Evolutionary conservation across 2,329 filamentous ascomycete genomes (phyloP).

Genomic region (Dactylellina leptospora): DNA sequence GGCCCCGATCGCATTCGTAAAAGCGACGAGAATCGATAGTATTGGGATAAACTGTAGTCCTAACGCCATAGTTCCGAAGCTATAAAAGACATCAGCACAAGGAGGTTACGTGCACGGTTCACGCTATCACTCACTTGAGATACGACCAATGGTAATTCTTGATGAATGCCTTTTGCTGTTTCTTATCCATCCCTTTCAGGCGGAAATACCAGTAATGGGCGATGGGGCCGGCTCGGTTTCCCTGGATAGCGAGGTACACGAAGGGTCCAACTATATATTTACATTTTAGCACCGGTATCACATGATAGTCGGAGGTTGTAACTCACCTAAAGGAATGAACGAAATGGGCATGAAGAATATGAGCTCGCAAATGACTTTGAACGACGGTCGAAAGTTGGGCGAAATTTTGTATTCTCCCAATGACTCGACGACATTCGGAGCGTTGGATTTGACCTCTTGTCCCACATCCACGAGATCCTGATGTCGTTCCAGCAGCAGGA

Average conservation of each 20-base stretch:
- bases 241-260: slow-evolving; percentile 49
- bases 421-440: slow-evolving; percentile 37
- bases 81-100: slow-evolving; percentile 55
- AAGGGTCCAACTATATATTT: slow-evolving; percentile 51
- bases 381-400: slow-evolving; percentile 55
- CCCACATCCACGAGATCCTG: slow-evolving; percentile 28
- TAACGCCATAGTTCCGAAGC: slow-evolving; percentile 85
- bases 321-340: slow-evolving; percentile 45
- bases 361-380: slow-evolving; percentile 55
- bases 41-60: slow-evolving; percentile 86
- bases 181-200: slow-evolving; percentile 76
- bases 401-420: slow-evolving; percentile 55
- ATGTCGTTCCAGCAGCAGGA: slow-evolving; percentile 38
- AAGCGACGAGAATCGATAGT: slow-evolving; percentile 90
- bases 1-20: slow-evolving; percentile 84
- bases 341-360: slow-evolving; percentile 61
- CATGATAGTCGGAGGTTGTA: background rate
- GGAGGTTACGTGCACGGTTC: background rate
- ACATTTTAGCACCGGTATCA: background rate
- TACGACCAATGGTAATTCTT: slow-evolving; percentile 78
- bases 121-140: slow-evolving; percentile 69
- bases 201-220: slow-evolving; percentile 66
- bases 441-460: slow-evolving; percentile 42
- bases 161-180: slow-evolving; percentile 76
- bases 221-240: slow-evolving; percentile 50